Evolutionary conservation across 306 rosid species (phyloP), one percentile per base, ranked within the genome.

Genomic region (Echinosophora koreensis): DNA sequence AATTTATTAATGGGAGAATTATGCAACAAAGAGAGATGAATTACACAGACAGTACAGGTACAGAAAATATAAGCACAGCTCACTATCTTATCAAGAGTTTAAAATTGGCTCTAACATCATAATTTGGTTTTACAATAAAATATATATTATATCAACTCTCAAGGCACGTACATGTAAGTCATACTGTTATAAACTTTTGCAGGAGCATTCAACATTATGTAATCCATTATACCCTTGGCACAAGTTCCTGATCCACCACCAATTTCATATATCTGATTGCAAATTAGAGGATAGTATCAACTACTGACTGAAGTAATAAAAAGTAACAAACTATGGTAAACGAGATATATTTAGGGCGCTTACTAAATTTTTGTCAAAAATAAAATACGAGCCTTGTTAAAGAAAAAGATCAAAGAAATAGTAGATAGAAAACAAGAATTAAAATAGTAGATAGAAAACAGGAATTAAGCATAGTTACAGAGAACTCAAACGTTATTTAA

Each of bases 161-260:
- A 76, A 87, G 64, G 85, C 80, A 87, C 97, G 69, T 92, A 92
- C 97, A 22, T 83, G 89, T 90, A 92, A 71, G 93, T 92, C 98
- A 95, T 84, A 80, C 80, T 95, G 89, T 90, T 89, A 86, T 90
- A 92, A 81, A 92, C 90, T 87, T 89, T 90, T 66, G 89, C 35
- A 52, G 97, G 98, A 58, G 97, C 98, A 84, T 92, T 95, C 93
- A 95, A 85, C 97, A 83, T 92, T 63, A 95, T 87, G 91, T 92
- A 95, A 86, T 95, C 97, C 97, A 95, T 75, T 82, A 95, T 95
- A 72, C 98, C 97, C 90, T 89, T 92, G 68, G 98, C 98, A 87
- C 97, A 94, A 66, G 92, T 90, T 88, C 98, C 97, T 77, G 97
- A 94, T 88, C 98, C 98, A 83, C 98, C 98, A 58, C 98, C 98